Percentiles rank a stretch among this genome's conserved stretches.
phyloP scores from a whole-genome alignment of 495 filamentous ascomycete species.

The Talaromyces nanjingensis region DNA sequence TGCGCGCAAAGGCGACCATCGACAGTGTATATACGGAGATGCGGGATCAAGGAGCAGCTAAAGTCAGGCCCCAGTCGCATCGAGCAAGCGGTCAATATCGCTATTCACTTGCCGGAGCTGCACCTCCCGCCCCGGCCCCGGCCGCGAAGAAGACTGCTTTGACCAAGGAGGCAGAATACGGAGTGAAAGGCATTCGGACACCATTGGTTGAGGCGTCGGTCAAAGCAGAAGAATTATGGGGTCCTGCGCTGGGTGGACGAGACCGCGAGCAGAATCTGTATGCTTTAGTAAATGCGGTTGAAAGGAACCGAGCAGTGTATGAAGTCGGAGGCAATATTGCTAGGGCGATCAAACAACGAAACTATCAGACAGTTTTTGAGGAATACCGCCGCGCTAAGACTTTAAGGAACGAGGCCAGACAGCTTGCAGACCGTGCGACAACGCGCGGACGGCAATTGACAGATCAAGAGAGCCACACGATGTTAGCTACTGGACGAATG shows the following conservation, averaged over 20 bases:
- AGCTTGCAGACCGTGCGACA: conserved; percentile 47
- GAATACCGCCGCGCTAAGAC: conserved; percentile 73
- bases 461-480: conserved; percentile 73
- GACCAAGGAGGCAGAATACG: conserved; percentile 89
- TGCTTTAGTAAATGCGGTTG: conserved; percentile 62
- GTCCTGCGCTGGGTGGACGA: conserved; percentile 84
- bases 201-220: conserved; percentile 82
- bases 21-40: conserved; percentile 98
- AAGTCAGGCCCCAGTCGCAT: conserved; percentile 39
- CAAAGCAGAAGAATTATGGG: conserved; percentile 96
- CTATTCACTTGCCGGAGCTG: conserved; percentile 42
- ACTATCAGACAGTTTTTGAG: conserved; percentile 81
- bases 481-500: conserved; percentile 87
- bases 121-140: conserved; percentile 23
- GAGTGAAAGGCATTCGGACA: conserved; percentile 79
- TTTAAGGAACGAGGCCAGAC: conserved; percentile 66
- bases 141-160: conserved; percentile 73
- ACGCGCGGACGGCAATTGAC: conserved; percentile 41
- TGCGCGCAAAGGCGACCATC: conserved; percentile 91
- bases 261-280: conserved; percentile 85
- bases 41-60: conserved; percentile 72
- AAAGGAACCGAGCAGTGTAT: conserved; percentile 71
- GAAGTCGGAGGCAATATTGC: conserved; percentile 70
- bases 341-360: conserved; percentile 80
- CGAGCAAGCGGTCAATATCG: conserved; percentile 60